Base-by-base conservation (phyloP, 2,329 filamentous ascomycete genomes). In the Paraphaeosphaeria minitans region DNA sequence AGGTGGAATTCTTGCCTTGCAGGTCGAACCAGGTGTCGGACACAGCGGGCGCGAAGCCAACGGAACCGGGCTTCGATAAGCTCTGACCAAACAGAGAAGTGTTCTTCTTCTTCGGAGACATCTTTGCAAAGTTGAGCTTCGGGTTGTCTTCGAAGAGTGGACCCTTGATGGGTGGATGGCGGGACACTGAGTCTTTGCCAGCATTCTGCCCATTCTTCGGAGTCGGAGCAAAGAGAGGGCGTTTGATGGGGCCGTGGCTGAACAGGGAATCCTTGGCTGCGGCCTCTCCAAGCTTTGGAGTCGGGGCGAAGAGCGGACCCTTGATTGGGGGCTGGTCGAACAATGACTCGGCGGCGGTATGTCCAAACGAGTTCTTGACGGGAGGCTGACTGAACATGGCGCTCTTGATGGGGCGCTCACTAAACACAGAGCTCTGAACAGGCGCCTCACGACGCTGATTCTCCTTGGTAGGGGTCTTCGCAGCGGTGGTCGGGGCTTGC, bases 391-490 rank as follows among this genome's bases (percentile, higher is more conserved):
- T 47, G 43, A 47, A 29, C 43, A 29, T 39, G 14, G 46, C 13
- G 24, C 27, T 33, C 46, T 48, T 48, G 46, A 13, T 19, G 24
- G 46, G 46, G 19, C 21, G 27, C 27, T 48, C n/a, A 24, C 29
- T 33, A 27, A 48, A 48, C 8, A 48, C 16, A 16, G 46, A 22
- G 19, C 41, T 43, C 19, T 43, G 22, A 10, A 43, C 10, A 2
- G 73, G 69, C 13, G 67, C 66, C 19, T 68, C 55, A n/a, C 53
- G 55, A 24, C 75, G 68, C 47, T 65, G 67, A 35, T 58, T 66
- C 19, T 82, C 80, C 67, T 85, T 85, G 0, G 83, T 82, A 1
- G 84, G 84, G 0, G 83, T 85, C 67, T 82, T 71, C 51, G 72
- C 80, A 56, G 84, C 83, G 3, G 81, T 76, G 75, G 72, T 80